Evolutionary conservation across 108 stramenopile genomes (phyloP), one percentile per base, ranked within the genome.

Genomic region (Stephanodiscus triporus): DNA sequence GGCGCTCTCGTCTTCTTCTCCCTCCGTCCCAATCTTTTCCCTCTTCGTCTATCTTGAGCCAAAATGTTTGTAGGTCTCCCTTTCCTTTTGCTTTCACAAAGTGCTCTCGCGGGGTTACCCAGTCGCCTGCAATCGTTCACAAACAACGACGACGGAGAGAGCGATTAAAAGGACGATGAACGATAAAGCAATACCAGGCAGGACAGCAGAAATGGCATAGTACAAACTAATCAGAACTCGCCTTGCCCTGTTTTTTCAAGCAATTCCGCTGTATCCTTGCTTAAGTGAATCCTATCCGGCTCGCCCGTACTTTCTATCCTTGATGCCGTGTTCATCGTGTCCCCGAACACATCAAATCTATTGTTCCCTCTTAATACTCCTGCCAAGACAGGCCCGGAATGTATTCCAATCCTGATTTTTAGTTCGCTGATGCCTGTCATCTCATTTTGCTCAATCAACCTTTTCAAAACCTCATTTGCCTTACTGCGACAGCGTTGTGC

Each of bases 291-390:
- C 20, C 32, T 66, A 37, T 80, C 63, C 11, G 61, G 75, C 22
- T 47, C 56, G 6, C 90, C 86, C 8, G 83, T 85, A 13, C 75
- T 83, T 63, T 91, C 89, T 42, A 91, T 88, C 11, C 89, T 47
- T 36, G 80, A 63, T 8, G 86, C 68, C 51, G 84, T 85, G 63
- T 91, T 91, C 40, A 91, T 87, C 0, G 90, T 87, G 43, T 91
- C 90, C 4, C 90, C 90, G 70, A 91, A 91, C 23, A 89, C 56
- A 30, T 89, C 77, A 60, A 89, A 89, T 14, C 88, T 68, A 38
- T 84, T 89, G 14, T 84, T 66, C 9, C 88, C 88, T 16, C 86
- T 73, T 14, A 89, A 74, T 0, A 89, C 83, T 45, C 88, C 88
- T 8, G 88, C 86, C 9, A 80, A 85, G 1, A 85, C 83, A n/a